These are phyloP conservation scores for Kitagawia praeruptora DNA, from an alignment of 129 eudicot genomes.

Conservation along the genomic window DNA sequence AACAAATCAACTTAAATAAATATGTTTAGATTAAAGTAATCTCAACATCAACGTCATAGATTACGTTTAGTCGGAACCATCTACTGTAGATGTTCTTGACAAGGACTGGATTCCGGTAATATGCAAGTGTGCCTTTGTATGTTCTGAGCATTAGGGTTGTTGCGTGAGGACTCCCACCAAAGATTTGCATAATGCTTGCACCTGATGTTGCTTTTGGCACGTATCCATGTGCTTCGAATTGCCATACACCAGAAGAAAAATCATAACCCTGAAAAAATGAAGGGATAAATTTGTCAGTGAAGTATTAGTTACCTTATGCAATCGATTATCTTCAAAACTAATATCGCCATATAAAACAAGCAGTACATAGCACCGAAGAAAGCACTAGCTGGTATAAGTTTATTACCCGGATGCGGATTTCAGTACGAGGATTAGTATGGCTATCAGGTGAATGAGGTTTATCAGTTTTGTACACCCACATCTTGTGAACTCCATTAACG, in stretches of 20 bases:
- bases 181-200: constrained; percentile 34
- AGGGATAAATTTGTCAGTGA: too few relatives aligned
- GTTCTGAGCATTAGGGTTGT: constrained; percentile 33
- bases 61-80: constrained; percentile 31
- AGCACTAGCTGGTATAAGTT: neutral
- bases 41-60: constrained; percentile 26
- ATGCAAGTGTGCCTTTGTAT: constrained; percentile 13
- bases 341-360: neutral
- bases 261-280: constrained; percentile 23
- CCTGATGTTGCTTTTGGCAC: constrained; percentile 23
- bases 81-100: constrained; percentile 11
- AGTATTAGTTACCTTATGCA: neutral
- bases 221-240: constrained; percentile 36
- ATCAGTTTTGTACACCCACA: constrained; percentile 40
- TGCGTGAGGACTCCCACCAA: constrained; percentile 27
- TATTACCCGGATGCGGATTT: constrained; percentile 20
- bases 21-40: too few relatives aligned
- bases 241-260: constrained; percentile 37
- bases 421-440: constrained; percentile 35
- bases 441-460: constrained; percentile 30
- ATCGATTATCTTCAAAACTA: too few relatives aligned
- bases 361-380: too few relatives aligned
- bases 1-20: too few relatives aligned
- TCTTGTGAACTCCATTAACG: constrained; percentile 30
- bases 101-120: constrained; percentile 11